A percentile compares a stretch with the other conserved stretches of the same genome.
Evolutionary conservation across 805 yeast species (phyloP).

Genomic region (Blastobotrys muscicola): DNA sequence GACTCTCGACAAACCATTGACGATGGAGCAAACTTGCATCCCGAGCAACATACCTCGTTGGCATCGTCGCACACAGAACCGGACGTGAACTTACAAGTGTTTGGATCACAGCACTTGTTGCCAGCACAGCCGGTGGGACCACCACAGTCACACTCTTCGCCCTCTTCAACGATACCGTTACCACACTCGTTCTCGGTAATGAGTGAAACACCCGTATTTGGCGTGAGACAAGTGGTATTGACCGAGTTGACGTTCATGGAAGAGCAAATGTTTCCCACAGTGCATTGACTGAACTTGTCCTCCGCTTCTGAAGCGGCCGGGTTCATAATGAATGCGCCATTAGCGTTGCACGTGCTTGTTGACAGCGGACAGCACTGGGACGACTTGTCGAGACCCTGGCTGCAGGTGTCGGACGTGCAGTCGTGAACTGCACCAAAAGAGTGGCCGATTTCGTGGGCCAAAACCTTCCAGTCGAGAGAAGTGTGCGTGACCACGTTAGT

Average conservation of each 20-base stretch:
- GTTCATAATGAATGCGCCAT: slow-evolving; percentile 29
- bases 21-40: slow-evolving; percentile 24
- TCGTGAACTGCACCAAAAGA: slow-evolving; percentile 35
- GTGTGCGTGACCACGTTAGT: slow-evolving; percentile 28
- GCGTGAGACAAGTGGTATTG: slow-evolving; percentile 24
- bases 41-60: slow-evolving; percentile 26
- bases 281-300: slow-evolving; percentile 25
- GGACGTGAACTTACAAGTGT: slow-evolving; percentile 23
- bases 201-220: slow-evolving; percentile 23
- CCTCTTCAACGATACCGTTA: slow-evolving; percentile 32
- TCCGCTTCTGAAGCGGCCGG: slow-evolving; percentile 25
- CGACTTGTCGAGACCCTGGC: slow-evolving; percentile 17
- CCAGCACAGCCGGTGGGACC: slow-evolving; percentile 26
- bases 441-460: slow-evolving; percentile 33
- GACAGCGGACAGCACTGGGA: slow-evolving; percentile 30
- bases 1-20: slow-evolving; percentile 24
- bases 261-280: slow-evolving; percentile 29
- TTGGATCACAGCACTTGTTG: slow-evolving; percentile 27
- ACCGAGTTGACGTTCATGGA: slow-evolving; percentile 21
- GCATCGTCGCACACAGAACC: slow-evolving; percentile 26
- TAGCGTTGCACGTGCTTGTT: slow-evolving; percentile 23
- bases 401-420: slow-evolving; percentile 28
- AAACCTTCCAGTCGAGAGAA: slow-evolving; percentile 26
- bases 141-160: slow-evolving; percentile 33
- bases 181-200: slow-evolving; percentile 28